These are phyloP conservation scores for Populus tomentosa DNA, from an alignment of 441 rosid species.

Conservation along the genomic window DNA sequence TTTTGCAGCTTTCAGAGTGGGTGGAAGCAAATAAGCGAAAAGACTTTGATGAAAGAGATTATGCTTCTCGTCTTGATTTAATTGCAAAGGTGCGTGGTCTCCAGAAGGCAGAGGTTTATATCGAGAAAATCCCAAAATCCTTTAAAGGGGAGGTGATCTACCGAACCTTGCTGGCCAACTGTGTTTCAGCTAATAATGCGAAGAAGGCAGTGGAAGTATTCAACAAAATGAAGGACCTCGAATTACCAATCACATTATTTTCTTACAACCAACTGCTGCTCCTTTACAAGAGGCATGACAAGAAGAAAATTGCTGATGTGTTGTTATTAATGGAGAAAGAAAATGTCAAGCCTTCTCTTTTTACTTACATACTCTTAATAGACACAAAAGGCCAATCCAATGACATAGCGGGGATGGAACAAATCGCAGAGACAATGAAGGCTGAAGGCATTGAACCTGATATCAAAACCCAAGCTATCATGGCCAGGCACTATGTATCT, in stretches of 20 bases:
- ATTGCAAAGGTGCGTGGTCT: constrained; percentile 62
- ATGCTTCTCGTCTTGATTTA: constrained; percentile 74
- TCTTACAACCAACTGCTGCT: constrained; percentile 86
- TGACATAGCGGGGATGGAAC: constrained; percentile 84
- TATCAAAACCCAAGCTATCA: constrained; percentile 29
- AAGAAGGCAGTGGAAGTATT: constrained; percentile 66
- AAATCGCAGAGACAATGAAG: constrained; percentile 72
- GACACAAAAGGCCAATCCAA: constrained; percentile 64
- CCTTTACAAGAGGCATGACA: constrained; percentile 67
- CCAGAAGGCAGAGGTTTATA: constrained; percentile 56
- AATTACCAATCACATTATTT: constrained; percentile 55
- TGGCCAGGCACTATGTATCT: constrained; percentile 59
- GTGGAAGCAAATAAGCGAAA: constrained; percentile 50
- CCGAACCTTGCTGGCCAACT: constrained; percentile 65
- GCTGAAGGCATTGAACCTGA: constrained; percentile 70
- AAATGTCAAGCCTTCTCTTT: constrained; percentile 60
- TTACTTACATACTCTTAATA: constrained; percentile 67
- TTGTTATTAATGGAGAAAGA: constrained; percentile 85
- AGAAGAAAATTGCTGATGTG: constrained; percentile 74
- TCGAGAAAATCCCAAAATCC: constrained; percentile 55
- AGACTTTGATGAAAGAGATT: constrained; percentile 66
- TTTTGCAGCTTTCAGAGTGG: constrained; percentile 76
- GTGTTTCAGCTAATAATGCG: constrained; percentile 37
- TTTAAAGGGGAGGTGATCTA: constrained; percentile 60
- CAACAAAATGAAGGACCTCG: constrained; percentile 73